Evolutionary conservation across 495 filamentous ascomycete genomes (phyloP).

Genomic region (Parathielavia hyrcaniae): DNA sequence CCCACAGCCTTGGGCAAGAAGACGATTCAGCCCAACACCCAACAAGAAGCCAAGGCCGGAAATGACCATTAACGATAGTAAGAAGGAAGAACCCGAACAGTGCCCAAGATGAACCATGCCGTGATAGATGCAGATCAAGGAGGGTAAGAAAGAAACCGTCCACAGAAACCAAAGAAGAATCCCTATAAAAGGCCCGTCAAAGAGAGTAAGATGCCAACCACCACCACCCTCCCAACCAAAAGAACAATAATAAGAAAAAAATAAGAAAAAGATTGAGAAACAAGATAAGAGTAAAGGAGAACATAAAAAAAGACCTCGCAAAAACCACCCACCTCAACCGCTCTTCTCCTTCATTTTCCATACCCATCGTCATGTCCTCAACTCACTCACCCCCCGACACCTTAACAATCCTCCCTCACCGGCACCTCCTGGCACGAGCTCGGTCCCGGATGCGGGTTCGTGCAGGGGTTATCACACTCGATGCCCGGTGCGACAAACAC

Average conservation of each 20-base stretch:
- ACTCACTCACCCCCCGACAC: not conserved
- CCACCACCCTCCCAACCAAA: not conserved
- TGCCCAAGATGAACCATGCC: not conserved
- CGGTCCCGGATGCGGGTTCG: conserved; percentile 17
- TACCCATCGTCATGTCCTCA: not conserved
- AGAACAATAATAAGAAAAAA: no score
- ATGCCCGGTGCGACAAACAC: conserved; percentile 25
- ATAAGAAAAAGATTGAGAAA: no score
- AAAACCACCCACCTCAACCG: not conserved
- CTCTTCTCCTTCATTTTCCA: not conserved
- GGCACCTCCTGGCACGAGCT: conserved; percentile 23
- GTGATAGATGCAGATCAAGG: not conserved
- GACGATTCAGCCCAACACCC: not conserved
- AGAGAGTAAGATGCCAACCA: not conserved
- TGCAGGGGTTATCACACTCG: conserved; percentile 22
- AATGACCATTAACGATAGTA: no score
- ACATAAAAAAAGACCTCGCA: no score
- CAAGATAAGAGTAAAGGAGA: no score
- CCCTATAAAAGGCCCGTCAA: not conserved
- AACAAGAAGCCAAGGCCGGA: not conserved
- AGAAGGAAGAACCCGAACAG: no score
- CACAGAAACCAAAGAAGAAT: not conserved
- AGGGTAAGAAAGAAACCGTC: not conserved
- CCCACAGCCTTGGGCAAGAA: not conserved
- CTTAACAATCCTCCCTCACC: conserved; percentile 18